phyloP scores from a whole-genome alignment of 2,329 filamentous ascomycete species.

The Talaromyces marneffei region DNA sequence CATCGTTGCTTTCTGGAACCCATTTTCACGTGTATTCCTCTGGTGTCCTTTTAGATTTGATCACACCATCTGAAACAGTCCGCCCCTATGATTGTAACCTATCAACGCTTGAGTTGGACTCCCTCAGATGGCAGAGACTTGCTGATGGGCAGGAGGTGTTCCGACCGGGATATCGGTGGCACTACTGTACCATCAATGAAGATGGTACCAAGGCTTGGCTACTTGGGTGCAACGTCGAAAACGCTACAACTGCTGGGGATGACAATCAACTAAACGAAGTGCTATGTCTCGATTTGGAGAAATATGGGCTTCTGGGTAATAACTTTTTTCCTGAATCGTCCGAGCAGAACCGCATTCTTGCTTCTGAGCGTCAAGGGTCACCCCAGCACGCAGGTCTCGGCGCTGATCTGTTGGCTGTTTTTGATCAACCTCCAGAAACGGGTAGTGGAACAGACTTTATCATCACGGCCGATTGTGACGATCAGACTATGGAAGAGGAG shows the following conservation, averaged over 20 bases:
- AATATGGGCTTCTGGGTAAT: constrained; percentile 85
- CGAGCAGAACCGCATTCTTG: constrained; percentile 42
- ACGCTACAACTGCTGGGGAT: constrained; percentile 63
- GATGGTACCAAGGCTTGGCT: constrained; percentile 96
- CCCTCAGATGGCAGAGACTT: constrained; percentile 87
- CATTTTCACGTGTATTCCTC: constrained; percentile 96
- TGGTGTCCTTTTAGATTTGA: constrained; percentile 85
- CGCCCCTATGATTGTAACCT: constrained; percentile 82
- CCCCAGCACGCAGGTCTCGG: constrained; percentile 62
- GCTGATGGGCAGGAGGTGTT: constrained; percentile 94
- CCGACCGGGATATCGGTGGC: constrained; percentile 87
- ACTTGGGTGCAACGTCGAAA: constrained; percentile 71
- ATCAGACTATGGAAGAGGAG: constrained; percentile 50
- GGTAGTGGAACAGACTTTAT: constrained; percentile 87
- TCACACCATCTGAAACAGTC: constrained; percentile 84
- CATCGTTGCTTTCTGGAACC: constrained; percentile 80
- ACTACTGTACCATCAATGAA: constrained; percentile 94
- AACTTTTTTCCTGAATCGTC: constrained; percentile 55
- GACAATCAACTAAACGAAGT: constrained; percentile 95
- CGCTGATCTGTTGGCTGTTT: constrained; percentile 75
- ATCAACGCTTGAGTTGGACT: constrained; percentile 79
- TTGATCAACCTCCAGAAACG: constrained; percentile 76
- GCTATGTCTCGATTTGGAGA: constrained; percentile 84
- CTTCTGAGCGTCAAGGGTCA: constrained; percentile 49
- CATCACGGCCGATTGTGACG: constrained; percentile 80